These are phyloP conservation scores for Cornus florida DNA, from an alignment of 148 eudicot genomes.

Conservation along the genomic window DNA sequence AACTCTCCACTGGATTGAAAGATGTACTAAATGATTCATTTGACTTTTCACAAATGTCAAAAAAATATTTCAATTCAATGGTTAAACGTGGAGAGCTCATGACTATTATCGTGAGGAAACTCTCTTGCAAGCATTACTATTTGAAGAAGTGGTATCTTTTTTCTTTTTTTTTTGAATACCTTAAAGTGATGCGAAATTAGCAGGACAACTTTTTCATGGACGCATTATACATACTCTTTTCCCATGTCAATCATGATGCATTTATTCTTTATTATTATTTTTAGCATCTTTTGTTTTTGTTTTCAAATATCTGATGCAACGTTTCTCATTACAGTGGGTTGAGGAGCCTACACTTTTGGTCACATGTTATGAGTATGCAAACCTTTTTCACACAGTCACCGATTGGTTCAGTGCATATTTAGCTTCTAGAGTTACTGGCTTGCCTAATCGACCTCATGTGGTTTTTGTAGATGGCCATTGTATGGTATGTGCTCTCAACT, in stretches of 20 bases:
- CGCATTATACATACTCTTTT: background rate
- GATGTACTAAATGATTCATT: too few species aligned
- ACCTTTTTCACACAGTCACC: conserved; percentile 87
- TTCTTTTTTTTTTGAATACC: background rate
- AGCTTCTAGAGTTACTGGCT: conserved; percentile 83
- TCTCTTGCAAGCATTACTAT: too few species aligned
- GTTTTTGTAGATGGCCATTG: conserved; percentile 91
- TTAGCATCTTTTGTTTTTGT: background rate
- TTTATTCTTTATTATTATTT: background rate
- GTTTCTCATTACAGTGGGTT: conserved; percentile 71
- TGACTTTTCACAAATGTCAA: too few species aligned
- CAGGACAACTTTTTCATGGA: background rate
- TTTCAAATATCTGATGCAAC: conserved; percentile 16
- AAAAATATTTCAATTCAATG: too few species aligned
- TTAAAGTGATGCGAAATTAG: background rate
- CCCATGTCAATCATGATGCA: background rate
- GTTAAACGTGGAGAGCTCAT: too few species aligned
- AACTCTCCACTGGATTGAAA: too few species aligned
- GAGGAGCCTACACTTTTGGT: conserved; percentile 90
- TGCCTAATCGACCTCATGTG: conserved; percentile 82
- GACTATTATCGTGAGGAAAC: too few species aligned
- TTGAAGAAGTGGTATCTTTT: background rate
- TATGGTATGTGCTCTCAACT: conserved; percentile 48
- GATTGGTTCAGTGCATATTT: conserved; percentile 96
- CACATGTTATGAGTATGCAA: conserved; percentile 93